phyloP scores from a whole-genome alignment of 1,284 basidiomycete species.

The Fomitiporia mediterranea region DNA sequence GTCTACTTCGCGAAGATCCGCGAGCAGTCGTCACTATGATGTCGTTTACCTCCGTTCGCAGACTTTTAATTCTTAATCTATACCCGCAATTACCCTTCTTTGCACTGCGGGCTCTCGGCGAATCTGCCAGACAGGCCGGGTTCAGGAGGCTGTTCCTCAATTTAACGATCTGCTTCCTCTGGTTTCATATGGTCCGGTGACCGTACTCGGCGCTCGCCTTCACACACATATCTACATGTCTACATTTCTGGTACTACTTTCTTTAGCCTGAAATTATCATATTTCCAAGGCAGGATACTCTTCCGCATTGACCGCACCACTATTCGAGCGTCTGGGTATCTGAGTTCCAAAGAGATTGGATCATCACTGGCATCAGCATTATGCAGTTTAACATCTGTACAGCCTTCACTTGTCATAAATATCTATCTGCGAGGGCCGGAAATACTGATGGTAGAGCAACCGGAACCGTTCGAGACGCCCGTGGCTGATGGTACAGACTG shows the following conservation, averaged over 20 bases:
- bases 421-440: no score
- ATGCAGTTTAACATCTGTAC: no score
- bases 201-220: neutral
- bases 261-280: no score
- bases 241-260: neutral
- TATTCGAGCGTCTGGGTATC: no score
- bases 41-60: neutral
- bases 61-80: neutral
- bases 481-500: neutral
- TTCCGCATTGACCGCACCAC: no score
- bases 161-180: neutral
- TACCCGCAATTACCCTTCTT: no score
- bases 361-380: no score
- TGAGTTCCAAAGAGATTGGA: no score
- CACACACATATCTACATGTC: slow-evolving; percentile 1
- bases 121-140: neutral
- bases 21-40: slow-evolving; percentile 1
- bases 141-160: neutral
- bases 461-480: neutral
- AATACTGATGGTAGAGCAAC: neutral
- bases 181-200: neutral
- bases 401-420: no score
- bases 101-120: neutral
- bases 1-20: neutral
- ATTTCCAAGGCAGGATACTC: no score